Evolutionary conservation across 352 stramenopile species (phyloP).

Genomic region (Plasmopara viticola): DNA sequence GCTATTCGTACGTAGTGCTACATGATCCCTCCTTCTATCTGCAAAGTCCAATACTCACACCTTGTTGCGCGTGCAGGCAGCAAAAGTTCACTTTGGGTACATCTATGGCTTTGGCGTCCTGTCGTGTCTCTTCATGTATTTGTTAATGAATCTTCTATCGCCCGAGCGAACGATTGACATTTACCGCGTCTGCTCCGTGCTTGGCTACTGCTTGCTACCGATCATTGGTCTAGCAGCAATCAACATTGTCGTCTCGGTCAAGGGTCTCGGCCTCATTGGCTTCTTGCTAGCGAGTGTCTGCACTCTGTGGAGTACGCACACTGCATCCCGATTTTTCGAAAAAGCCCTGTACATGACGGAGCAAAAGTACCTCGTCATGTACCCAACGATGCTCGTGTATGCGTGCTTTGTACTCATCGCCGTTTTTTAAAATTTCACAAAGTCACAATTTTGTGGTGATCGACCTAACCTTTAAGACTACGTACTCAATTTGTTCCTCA

Average conservation of each 20-base stretch:
- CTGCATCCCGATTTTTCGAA: constrained; percentile 94
- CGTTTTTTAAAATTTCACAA: constrained; percentile 85
- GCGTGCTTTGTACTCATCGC: constrained; percentile 98
- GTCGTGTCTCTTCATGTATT: constrained; percentile 93
- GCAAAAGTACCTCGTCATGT: constrained; percentile 97
- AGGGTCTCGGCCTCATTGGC: constrained; percentile 65
- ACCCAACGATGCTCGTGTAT: constrained; percentile 96
- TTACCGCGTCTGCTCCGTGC: constrained; percentile 91
- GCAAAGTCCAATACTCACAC: constrained; percentile 1
- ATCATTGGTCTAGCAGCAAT: constrained; percentile 94
- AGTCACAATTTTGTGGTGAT: too few relatives aligned
- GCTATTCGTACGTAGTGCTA: constrained; percentile 58
- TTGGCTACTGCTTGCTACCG: constrained; percentile 97
- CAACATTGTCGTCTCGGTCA: constrained; percentile 89
- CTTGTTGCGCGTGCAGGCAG: constrained; percentile 32
- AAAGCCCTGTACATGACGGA: constrained; percentile 91
- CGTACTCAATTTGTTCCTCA: too few relatives aligned
- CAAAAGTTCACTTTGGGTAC: constrained; percentile 97
- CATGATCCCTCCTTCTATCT: not conserved
- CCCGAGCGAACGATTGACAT: constrained; percentile 84
- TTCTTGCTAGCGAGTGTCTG: constrained; percentile 82
- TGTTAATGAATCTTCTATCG: constrained; percentile 95
- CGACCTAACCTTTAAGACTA: too few relatives aligned
- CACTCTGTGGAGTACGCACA: constrained; percentile 94
- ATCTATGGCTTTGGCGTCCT: constrained; percentile 98